Base-by-base conservation (phyloP, 148 eudicot species). In the Camellia granthamiana region DNA sequence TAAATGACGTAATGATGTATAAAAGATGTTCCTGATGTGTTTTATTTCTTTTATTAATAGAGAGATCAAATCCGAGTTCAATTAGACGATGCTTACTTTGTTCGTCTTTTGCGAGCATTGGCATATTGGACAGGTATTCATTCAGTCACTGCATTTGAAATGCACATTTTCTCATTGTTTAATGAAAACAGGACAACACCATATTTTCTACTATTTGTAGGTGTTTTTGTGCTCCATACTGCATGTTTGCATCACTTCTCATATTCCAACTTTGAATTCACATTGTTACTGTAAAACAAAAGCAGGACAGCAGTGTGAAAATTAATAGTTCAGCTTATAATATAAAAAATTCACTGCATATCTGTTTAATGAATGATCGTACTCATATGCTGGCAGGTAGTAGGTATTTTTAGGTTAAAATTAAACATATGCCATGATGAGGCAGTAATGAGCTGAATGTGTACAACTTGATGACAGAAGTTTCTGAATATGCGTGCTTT, bases 81-180 rank as follows among this genome's bases (percentile, higher is more conserved):
- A 49, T 85, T 91, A 77, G 93, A 91, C 78, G 90, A 84, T 82
- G 49, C 90, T 75, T 84, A 56, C 80, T 81, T 90, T 81, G 79
- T 90, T 74, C 82, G 77, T 78, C 96, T 95, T 52, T 79, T 95
- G 89, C 86, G 76, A 84, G 91, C 88, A 63, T 78, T 95, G 83
- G 82, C 86, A 68, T 70, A 75, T 74, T 92, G 95, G 97, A 76
- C 95, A 87, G 97, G 98, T 94, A 90, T 67, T 19, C 56, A 44
- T 51, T 71, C 73, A 52, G n/a, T 47, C 58, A 30, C 9, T 67
- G n/a, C 16, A 69, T 54, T 74, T 38, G 72, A 72, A 71, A 18
- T 69, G 52, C 11, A 11, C 9, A 58, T 4, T 23, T 76, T 66
- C 58, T 61, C 16, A 7, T 15, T 38, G 21, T 77, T 54, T 3